Evolutionary conservation across 345 rosid genomes (phyloP).

Genomic region (Lepidium sativum): DNA sequence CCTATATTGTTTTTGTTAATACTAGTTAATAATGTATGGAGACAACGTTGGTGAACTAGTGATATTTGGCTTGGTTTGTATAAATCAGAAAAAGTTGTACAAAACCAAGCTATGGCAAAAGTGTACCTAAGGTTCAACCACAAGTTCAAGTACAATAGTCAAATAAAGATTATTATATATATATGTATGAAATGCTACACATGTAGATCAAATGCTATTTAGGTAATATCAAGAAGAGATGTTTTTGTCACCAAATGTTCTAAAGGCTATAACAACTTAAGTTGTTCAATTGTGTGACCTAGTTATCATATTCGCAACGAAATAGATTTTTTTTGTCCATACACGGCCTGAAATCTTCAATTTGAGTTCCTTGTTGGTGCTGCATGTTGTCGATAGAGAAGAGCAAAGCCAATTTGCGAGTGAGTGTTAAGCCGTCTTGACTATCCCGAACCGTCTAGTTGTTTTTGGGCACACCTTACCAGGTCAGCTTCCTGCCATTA

Average conservation of each 20-base stretch:
- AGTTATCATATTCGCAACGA: background rate
- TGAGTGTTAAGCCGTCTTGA: conserved; percentile 36
- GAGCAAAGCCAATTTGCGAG: conserved; percentile 37
- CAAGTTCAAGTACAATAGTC: too few relatives aligned
- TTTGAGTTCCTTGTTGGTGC: conserved; percentile 32
- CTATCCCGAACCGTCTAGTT: conserved; percentile 32
- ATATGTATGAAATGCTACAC: too few relatives aligned
- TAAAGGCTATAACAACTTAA: background rate
- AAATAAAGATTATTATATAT: too few relatives aligned
- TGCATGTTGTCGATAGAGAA: conserved; percentile 32
- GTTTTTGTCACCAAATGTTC: background rate
- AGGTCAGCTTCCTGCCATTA: conserved; percentile 30
- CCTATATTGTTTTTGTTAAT: too few relatives aligned
- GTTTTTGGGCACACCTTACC: conserved; percentile 36
- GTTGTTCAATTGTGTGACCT: background rate
- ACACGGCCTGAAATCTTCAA: conserved; percentile 45
- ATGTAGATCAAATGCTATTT: too few relatives aligned
- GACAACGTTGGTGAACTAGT: too few relatives aligned
- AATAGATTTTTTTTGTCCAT: conserved; percentile 33
- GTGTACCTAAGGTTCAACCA: too few relatives aligned
- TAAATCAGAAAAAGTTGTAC: too few relatives aligned
- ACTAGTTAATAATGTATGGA: too few relatives aligned
- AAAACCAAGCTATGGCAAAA: too few relatives aligned
- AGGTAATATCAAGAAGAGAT: too few relatives aligned
- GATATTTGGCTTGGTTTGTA: too few relatives aligned